phyloP scores from a whole-genome alignment of 2,329 filamentous ascomycete species.

The Dryadomyces quercivorus region DNA sequence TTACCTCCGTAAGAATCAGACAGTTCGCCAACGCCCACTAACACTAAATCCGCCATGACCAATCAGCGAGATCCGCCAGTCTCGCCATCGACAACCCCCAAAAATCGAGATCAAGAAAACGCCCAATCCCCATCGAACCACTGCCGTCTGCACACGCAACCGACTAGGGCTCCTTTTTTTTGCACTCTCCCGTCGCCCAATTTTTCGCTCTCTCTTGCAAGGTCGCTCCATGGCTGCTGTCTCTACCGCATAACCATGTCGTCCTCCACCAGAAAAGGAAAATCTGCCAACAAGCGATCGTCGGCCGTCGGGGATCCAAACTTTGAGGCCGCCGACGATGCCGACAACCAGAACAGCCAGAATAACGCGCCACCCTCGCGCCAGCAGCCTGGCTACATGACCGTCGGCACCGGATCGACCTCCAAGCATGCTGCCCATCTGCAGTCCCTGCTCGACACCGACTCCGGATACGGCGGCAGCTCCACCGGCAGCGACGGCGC shows the following conservation, averaged over 20 bases:
- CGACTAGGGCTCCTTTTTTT: not conserved
- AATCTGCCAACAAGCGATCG: constrained; percentile 20
- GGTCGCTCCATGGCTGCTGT: not conserved
- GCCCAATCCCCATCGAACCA: not conserved
- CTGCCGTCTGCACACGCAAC: not conserved
- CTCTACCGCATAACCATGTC: constrained; percentile 35
- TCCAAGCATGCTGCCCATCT: constrained; percentile 73
- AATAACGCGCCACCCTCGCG: not conserved
- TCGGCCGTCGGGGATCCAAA: not conserved
- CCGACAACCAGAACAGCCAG: constrained; percentile 2
- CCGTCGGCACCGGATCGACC: constrained; percentile 69
- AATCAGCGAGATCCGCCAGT: not conserved
- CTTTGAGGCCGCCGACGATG: constrained; percentile 16
- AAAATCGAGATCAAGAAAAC: not conserved
- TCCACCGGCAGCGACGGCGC: constrained; percentile 46
- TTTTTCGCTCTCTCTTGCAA: not conserved
- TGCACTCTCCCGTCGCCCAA: not conserved
- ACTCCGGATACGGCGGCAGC: constrained; percentile 88
- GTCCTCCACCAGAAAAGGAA: constrained; percentile 46
- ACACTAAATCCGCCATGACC: not conserved
- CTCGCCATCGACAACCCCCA: not conserved
- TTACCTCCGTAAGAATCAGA: too few relatives aligned
- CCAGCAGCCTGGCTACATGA: constrained; percentile 52
- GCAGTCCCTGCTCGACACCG: constrained; percentile 68
- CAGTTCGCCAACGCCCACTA: not conserved